Base-by-base conservation (phyloP, 208 protist genomes). In the Wallacemonas sp. region DNA sequence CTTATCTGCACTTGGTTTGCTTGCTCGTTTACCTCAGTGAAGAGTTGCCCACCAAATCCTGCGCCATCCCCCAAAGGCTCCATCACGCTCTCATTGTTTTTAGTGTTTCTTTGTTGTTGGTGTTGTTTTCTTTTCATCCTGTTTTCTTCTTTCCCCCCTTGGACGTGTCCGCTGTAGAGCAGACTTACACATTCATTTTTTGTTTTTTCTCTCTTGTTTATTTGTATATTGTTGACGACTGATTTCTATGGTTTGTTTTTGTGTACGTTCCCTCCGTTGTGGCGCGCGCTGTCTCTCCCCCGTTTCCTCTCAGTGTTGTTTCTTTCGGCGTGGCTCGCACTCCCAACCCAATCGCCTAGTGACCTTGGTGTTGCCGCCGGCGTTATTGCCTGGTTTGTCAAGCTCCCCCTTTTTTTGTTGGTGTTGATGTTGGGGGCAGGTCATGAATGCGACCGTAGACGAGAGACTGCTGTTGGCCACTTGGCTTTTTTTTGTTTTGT, bases 191-290 rank as follows among this genome's bases (percentile, higher is more conserved):
- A 9, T 54, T 27, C 24, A 6, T 54, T 19, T 19, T 54, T 9
- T 54, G 46, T 32, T 46, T 47, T 61, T 38, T 43, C 43, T 39
- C 58, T 55, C 43, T 38, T 55, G 49, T 61, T 55, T 32, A 8
- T 56, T 55, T 68, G 41, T 68, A 56, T 60, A 68, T 64, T 23
- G 23, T 19, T 61, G 17, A 44, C 17, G 38, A 44, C 11, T 11
- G 38, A 11, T 11, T 44, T 11, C 11, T n/a, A 17, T 44, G 38
- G 17, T n/a, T 11, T 44, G 17, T n/a, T n/a, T n/a, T n/a, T n/a
- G n/a, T n/a, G n/a, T n/a, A n/a, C n/a, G n/a, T n/a, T n/a, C n/a
- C n/a, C n/a, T n/a, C n/a, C n/a, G n/a, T n/a, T n/a, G n/a, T n/a
- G n/a, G n/a, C n/a, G n/a, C n/a, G n/a, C n/a, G n/a, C 52, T 9